A percentile compares a stretch with the other conserved stretches of the same genome.
phyloP scores from a whole-genome alignment of 768 basidiomycete species.

The Leccinum truebloodii region DNA sequence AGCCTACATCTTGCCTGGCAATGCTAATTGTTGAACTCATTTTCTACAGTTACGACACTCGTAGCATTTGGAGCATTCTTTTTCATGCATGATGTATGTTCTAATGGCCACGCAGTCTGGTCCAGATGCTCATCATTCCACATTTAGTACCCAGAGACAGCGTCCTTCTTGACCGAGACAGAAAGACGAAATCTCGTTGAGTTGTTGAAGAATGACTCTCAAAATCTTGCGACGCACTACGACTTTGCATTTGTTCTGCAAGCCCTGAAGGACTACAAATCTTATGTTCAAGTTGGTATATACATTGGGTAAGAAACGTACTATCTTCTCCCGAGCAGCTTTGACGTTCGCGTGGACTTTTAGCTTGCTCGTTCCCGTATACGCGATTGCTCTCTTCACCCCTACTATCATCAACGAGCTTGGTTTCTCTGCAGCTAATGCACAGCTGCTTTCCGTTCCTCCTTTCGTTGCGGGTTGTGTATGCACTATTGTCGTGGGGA shows the following conservation, averaged over 20 bases:
- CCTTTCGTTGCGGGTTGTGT: constrained; percentile 50
- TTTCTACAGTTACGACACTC: constrained; percentile 21
- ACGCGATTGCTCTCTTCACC: constrained; percentile 50
- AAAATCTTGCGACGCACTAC: constrained; percentile 45
- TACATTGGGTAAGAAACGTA: constrained; percentile 39
- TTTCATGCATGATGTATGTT: constrained; percentile 53
- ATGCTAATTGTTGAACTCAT: not conserved
- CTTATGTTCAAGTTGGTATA: constrained; percentile 33
- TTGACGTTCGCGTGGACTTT: constrained; percentile 6
- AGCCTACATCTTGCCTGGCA: not conserved
- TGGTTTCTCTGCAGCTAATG: constrained; percentile 51
- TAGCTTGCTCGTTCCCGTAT: constrained; percentile 47
- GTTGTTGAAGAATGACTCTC: constrained; percentile 41
- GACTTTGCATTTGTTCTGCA: constrained; percentile 47
- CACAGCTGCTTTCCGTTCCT: constrained; percentile 52
- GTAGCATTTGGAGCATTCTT: constrained; percentile 38
- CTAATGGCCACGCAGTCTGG: not conserved
- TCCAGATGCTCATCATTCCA: not conserved
- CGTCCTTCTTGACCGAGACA: constrained; percentile 46
- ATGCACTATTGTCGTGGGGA: constrained; percentile 42
- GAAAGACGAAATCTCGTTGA: constrained; percentile 41
- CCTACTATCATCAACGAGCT: constrained; percentile 52
- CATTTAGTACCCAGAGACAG: constrained; percentile 53
- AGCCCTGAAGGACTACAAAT: constrained; percentile 48
- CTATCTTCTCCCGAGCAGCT: not conserved